Conservation (phyloP, 2,329 filamentous ascomycete genomes). For the Diaporthe ilicicola region DNA sequence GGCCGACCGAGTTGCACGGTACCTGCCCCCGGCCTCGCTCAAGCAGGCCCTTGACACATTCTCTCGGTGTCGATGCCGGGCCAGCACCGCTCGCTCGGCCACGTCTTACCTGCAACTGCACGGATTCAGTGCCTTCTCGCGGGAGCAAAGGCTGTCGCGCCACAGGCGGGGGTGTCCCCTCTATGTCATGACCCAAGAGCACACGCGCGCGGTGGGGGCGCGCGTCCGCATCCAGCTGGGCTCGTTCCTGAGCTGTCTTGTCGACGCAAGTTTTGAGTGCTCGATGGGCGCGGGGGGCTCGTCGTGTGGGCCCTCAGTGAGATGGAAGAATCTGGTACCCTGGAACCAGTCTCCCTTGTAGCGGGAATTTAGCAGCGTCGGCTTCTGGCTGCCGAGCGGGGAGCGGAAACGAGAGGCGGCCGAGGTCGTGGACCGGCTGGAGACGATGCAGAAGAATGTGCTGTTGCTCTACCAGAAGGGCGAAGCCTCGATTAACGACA, state of each 20-base stretch:
- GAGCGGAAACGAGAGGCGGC: background rate
- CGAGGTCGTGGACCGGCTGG: background rate
- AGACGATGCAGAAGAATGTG: background rate
- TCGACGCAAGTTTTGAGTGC: background rate
- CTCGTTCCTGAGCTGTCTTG: background rate
- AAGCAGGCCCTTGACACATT: background rate
- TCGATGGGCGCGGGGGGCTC: background rate
- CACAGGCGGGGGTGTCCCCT: background rate
- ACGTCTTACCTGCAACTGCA: background rate
- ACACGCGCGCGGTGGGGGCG: background rate
- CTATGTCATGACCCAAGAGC: background rate
- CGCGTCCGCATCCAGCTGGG: background rate
- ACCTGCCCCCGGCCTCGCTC: too few relatives aligned
- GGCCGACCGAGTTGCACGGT: too few relatives aligned
- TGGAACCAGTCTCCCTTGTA: background rate
- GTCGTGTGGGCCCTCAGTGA: background rate
- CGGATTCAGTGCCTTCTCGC: background rate
- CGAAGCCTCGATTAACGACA: background rate
- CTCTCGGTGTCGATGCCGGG: background rate
- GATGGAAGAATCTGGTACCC: background rate
- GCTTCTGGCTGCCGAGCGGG: background rate
- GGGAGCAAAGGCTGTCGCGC: background rate
- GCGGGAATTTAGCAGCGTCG: background rate
- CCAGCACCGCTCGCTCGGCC: background rate
- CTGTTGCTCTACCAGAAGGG: background rate